Percentiles rank a stretch among this genome's conserved stretches.
These are phyloP conservation scores for Neofusicoccum umdonicola DNA, from an alignment of 2,329 filamentous ascomycete species.

Conservation along the genomic window DNA sequence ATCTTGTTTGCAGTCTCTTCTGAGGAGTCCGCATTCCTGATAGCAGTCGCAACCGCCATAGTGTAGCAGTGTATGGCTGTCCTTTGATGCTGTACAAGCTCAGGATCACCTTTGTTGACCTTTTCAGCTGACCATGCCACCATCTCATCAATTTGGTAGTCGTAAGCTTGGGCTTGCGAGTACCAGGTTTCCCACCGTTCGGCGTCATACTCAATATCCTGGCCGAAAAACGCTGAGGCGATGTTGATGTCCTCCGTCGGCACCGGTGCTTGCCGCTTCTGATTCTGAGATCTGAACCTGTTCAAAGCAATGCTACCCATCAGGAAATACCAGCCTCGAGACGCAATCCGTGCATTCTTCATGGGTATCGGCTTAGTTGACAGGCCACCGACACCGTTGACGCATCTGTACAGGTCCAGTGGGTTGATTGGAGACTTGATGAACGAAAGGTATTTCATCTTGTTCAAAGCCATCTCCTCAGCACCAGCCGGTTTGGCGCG, in stretches of 20 bases:
- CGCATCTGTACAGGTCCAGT: slow-evolving; percentile 72
- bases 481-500: slow-evolving; percentile 63
- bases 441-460: slow-evolving; percentile 76
- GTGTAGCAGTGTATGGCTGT: slow-evolving; percentile 76
- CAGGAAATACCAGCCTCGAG: slow-evolving; percentile 88
- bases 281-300: slow-evolving; percentile 77
- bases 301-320: slow-evolving; percentile 84
- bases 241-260: slow-evolving; percentile 82
- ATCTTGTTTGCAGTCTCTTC: slow-evolving; percentile 56
- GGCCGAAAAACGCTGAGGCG: slow-evolving; percentile 73
- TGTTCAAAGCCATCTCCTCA: slow-evolving; percentile 80
- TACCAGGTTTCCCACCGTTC: slow-evolving; percentile 92
- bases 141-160: slow-evolving; percentile 82
- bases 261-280: slow-evolving; percentile 75
- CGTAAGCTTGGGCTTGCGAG: slow-evolving; percentile 79
- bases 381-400: slow-evolving; percentile 67
- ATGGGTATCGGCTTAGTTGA: slow-evolving; percentile 50
- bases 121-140: slow-evolving; percentile 89
- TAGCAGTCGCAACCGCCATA: slow-evolving; percentile 64
- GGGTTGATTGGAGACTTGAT: slow-evolving; percentile 83
- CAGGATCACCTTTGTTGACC: slow-evolving; percentile 76
- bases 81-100: slow-evolving; percentile 73
- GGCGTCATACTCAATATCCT: slow-evolving; percentile 78
- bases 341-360: slow-evolving; percentile 68
- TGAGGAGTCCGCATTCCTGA: slow-evolving; percentile 55